phyloP scores from a whole-genome alignment of 2,329 filamentous ascomycete species.

The Fusarium praegraminearum region DNA sequence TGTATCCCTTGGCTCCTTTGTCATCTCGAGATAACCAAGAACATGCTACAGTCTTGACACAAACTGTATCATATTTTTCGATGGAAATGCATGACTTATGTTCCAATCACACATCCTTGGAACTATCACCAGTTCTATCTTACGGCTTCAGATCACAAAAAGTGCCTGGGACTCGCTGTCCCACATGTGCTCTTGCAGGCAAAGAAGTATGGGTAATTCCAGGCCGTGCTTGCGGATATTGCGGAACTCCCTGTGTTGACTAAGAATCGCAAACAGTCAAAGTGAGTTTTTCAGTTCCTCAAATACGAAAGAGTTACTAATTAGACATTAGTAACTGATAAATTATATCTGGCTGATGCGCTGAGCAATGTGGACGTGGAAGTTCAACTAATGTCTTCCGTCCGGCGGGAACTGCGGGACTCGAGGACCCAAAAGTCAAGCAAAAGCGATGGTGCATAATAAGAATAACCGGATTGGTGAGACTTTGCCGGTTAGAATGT shows the following conservation, averaged over 20 bases:
- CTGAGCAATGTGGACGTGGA: not conserved
- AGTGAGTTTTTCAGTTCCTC: constrained; percentile 6
- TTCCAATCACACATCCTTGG: not conserved
- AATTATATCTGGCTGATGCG: not conserved
- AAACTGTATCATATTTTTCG: not conserved
- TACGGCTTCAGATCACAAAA: constrained; percentile 34
- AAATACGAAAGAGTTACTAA: constrained; percentile 8
- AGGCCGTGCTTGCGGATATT: constrained; percentile 63
- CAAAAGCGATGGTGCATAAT: not conserved
- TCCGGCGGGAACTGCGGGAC: not conserved
- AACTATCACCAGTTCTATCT: not conserved
- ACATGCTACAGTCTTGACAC: not conserved
- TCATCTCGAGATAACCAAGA: not conserved
- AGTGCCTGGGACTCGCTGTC: constrained; percentile 65
- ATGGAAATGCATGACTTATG: not conserved
- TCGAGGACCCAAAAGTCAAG: not conserved
- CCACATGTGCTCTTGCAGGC: constrained; percentile 62
- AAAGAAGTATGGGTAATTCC: constrained; percentile 69
- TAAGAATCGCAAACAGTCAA: constrained; percentile 9
- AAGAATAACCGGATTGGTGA: not conserved
- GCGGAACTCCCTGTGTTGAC: constrained; percentile 59
- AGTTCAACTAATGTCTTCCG: not conserved
- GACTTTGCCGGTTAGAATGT: not conserved
- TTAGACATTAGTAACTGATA: not conserved
- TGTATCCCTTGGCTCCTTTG: not conserved